phyloP scores from a whole-genome alignment of 1,139 yeast species.

The Williopsis jadinii region DNA sequence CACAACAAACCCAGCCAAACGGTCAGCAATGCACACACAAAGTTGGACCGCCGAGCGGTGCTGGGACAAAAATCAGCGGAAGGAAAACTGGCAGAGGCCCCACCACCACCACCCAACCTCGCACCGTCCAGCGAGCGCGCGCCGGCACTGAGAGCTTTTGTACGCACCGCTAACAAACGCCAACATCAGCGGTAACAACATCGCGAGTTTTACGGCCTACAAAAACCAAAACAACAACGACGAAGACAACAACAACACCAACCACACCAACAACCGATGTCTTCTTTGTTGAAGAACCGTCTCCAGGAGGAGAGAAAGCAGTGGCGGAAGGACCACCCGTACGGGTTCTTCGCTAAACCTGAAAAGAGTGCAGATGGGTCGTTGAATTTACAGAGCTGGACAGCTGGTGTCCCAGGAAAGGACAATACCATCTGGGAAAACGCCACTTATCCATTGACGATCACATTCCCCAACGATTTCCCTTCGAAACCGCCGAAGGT shows the following conservation, averaged over 20 bases:
- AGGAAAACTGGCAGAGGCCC: too few relatives aligned
- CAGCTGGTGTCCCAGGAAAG: slow-evolving; percentile 94
- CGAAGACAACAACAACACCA: neutral
- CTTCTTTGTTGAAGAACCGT: slow-evolving; percentile 21
- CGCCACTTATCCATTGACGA: slow-evolving; percentile 81
- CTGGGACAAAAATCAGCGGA: too few relatives aligned
- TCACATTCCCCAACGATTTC: slow-evolving; percentile 81
- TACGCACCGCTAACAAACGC: too few relatives aligned
- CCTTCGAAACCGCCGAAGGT: slow-evolving; percentile 97
- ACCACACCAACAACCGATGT: neutral
- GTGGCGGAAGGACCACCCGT: slow-evolving; percentile 99
- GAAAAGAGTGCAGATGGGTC: slow-evolving; percentile 70
- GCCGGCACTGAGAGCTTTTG: too few relatives aligned
- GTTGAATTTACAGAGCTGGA: slow-evolving; percentile 81
- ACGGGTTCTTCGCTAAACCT: slow-evolving; percentile 94
- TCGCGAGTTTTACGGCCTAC: too few relatives aligned
- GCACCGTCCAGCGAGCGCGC: too few relatives aligned
- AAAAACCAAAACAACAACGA: too few relatives aligned
- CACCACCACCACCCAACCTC: too few relatives aligned
- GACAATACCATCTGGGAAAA: slow-evolving; percentile 81
- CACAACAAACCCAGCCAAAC: too few relatives aligned
- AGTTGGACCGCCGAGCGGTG: too few relatives aligned
- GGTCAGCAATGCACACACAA: too few relatives aligned
- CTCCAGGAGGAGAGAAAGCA: slow-evolving; percentile 52
- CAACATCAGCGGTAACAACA: too few relatives aligned